phyloP scores from a whole-genome alignment of 176 grass and related monocot genomes.

The Musa beccarii region DNA sequence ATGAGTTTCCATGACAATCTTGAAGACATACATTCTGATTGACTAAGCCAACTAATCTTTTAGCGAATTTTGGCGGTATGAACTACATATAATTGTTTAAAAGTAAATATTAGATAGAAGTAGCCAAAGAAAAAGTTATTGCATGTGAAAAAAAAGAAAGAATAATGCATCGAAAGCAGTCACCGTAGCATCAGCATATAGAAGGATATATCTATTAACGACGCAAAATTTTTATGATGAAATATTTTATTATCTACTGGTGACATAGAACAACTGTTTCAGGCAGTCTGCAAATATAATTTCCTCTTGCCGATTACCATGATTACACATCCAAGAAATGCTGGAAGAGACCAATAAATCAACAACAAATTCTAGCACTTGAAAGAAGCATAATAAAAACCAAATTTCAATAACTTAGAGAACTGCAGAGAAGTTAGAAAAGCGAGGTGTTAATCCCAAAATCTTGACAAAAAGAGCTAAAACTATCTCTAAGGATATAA shows the following conservation, averaged over 20 bases:
- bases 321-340: no score
- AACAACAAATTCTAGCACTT: no score
- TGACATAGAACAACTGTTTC: no score
- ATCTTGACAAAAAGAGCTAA: neutral
- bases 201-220: neutral
- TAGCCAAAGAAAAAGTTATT: neutral
- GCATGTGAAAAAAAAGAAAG: neutral
- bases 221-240: neutral
- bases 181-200: neutral
- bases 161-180: neutral
- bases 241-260: neutral
- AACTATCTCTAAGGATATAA: neutral
- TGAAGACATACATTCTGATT: slow-evolving; percentile 31
- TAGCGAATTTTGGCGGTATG: slow-evolving; percentile 32
- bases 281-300: no score
- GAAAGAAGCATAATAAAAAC: no score
- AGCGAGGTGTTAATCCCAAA: no score
- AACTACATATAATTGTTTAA: slow-evolving; percentile 31
- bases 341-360: no score
- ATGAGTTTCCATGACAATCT: slow-evolving; percentile 30
- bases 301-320: no score
- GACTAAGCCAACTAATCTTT: slow-evolving; percentile 19
- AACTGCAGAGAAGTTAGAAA: no score
- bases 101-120: neutral
- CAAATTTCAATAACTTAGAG: no score